phyloP scores from a whole-genome alignment of 805 yeast species.

The Priceomyces haplophilus region DNA sequence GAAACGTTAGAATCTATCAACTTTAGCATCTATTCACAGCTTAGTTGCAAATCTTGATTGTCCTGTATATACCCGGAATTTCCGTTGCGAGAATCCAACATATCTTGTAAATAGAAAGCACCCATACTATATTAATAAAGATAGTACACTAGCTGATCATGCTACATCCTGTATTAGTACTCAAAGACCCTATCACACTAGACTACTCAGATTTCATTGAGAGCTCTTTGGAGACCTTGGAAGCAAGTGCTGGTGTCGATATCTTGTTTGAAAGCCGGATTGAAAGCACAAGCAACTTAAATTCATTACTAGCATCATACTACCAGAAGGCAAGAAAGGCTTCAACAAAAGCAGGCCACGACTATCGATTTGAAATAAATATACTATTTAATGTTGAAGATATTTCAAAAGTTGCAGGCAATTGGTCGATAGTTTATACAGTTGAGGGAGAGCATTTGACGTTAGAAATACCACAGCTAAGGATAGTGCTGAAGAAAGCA shows the following conservation, averaged over 20 bases:
- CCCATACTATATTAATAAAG: no score
- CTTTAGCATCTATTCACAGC: slow-evolving; percentile 1
- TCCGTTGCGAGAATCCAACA: no score
- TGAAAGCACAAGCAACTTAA: slow-evolving; percentile 21
- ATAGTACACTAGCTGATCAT: background rate
- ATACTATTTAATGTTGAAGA: slow-evolving; percentile 23
- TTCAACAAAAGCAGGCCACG: slow-evolving; percentile 17
- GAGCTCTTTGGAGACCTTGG: slow-evolving; percentile 3
- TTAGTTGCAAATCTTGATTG: background rate
- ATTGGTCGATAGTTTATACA: background rate
- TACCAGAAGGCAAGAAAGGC: slow-evolving; percentile 26
- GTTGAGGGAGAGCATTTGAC: background rate
- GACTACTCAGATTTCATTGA: slow-evolving; percentile 12
- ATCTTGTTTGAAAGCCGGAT: slow-evolving; percentile 23
- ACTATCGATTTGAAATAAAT: slow-evolving; percentile 27
- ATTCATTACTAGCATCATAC: slow-evolving; percentile 23
- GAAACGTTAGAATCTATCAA: slow-evolving; percentile 11
- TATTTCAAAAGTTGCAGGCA: background rate
- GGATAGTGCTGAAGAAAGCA: background rate
- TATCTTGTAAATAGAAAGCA: no score
- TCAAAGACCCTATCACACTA: slow-evolving; percentile 13
- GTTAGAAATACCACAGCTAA: background rate
- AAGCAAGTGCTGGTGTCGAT: slow-evolving; percentile 14
- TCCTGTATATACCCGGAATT: slow-evolving; percentile 3
- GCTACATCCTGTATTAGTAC: slow-evolving; percentile 5